Evolutionary conservation across 1,284 basidiomycete species (phyloP).

Genomic region (Cutaneotrichosporon sp.): DNA sequence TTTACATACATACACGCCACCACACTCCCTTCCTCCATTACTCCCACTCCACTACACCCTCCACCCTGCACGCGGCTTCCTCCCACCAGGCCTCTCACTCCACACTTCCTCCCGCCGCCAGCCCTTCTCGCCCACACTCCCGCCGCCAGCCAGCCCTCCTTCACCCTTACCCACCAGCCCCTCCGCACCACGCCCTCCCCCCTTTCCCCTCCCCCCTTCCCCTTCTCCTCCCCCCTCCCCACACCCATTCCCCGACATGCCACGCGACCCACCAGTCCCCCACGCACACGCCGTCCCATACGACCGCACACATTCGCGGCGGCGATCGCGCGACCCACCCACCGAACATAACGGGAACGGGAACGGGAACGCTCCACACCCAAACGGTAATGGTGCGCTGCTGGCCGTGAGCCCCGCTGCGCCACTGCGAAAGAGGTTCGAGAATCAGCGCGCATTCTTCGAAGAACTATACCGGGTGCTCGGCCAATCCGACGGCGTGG

Average conservation of each 20-base stretch:
- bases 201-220: neutral
- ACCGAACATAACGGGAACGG: neutral
- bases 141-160: neutral
- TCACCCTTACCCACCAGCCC: neutral
- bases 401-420: neutral
- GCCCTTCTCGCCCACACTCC: too few species aligned
- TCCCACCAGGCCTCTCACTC: too few species aligned
- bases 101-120: too few species aligned
- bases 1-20: too few species aligned
- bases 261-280: constrained; percentile 3
- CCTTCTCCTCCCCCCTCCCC: neutral
- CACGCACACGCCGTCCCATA: constrained; percentile 10
- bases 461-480: constrained; percentile 83
- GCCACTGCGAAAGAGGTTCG: neutral
- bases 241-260: constrained; percentile 8
- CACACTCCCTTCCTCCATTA: too few species aligned
- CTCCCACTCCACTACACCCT: too few species aligned
- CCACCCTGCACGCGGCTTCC: too few species aligned
- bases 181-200: neutral
- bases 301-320: constrained; percentile 12
- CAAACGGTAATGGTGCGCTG: neutral
- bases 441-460: constrained; percentile 15
- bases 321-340: constrained; percentile 15
- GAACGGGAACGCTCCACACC: neutral
- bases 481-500: constrained; percentile 60